Percentiles rank a stretch among this genome's conserved stretches.
These are phyloP conservation scores for Clarireedia monteithiana DNA, from an alignment of 2,329 filamentous ascomycete species.

Conservation along the genomic window DNA sequence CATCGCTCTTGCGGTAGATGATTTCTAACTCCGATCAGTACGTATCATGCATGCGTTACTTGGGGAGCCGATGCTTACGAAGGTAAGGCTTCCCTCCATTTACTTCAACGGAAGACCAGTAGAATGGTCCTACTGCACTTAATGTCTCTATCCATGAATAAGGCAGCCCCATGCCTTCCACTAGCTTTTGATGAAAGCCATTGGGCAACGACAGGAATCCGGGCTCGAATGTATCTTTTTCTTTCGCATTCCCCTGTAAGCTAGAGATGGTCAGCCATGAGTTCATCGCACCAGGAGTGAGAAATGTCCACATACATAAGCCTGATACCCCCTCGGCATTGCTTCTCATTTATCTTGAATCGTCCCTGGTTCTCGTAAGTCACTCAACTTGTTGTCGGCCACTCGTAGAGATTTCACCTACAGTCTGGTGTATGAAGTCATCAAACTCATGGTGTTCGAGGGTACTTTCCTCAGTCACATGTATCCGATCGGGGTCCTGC, in stretches of 20 bases:
- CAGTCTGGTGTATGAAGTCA: not conserved
- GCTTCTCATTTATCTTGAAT: no score
- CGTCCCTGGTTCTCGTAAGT: not conserved
- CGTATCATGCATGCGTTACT: not conserved
- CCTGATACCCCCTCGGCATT: not conserved
- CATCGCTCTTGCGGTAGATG: conserved; percentile 57
- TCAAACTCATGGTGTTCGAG: not conserved
- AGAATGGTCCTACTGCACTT: conserved; percentile 54
- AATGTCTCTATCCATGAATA: conserved; percentile 53
- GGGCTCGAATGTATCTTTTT: conserved; percentile 51
- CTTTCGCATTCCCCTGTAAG: conserved; percentile 36
- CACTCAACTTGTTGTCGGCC: not conserved
- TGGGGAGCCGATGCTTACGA: conserved; percentile 35
- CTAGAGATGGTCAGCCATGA: conserved; percentile 1
- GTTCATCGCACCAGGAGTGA: not conserved
- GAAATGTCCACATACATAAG: not conserved
- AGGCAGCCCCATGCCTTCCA: conserved; percentile 45
- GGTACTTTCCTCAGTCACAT: not conserved
- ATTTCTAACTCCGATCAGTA: conserved; percentile 38
- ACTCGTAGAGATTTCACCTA: not conserved
- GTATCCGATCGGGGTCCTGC: not conserved
- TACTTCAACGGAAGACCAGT: conserved; percentile 51
- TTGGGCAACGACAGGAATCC: conserved; percentile 46
- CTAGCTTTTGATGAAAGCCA: conserved; percentile 47
- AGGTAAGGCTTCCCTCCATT: conserved; percentile 49